Evolutionary conservation across 2,329 filamentous ascomycete genomes (phyloP), one percentile per base, ranked within the genome.

Genomic region (Aspergillus glaucus): DNA sequence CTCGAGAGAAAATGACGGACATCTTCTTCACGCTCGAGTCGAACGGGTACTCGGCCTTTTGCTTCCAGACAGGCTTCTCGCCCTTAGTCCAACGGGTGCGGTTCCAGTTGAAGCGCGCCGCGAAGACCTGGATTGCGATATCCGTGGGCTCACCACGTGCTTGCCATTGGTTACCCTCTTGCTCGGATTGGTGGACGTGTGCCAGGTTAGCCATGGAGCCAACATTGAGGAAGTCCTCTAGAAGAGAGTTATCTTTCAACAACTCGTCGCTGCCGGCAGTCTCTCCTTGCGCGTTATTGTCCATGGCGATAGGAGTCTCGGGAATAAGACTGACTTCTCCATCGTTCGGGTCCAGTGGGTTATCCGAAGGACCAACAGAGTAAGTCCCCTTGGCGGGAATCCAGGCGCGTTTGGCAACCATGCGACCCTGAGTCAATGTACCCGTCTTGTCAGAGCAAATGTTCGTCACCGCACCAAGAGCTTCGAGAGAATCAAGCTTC

Each of bases 21-120:
- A 88, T 88, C 58, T 84, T 86, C 72, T 88, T 89, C 54, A 88
- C 79, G 49, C 80, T 80, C 0, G 84, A 87, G 60, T 88, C 85
- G 54, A 88, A 89, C 0, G 84, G 85, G 50, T 85, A 87, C 57
- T 88, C 86, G 1, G 81, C 80, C 21, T 83, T 68, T 55, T 85
- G 74, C 17, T 69, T 71, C 80, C 80, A 85, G 24, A 71, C 58
- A 0, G 78, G 70, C 3, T 68, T 68, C 1, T 78, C 71, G 2
- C 75, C 78, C 10, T 72, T 69, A 0, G 75, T 76, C 55, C 79
- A 76, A 7, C 71, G 69, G 14, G 75, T 70, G 7, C 79, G 75
- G 51, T 82, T 82, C 75, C 80, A 81, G 48, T 80, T 72, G 62
- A 88, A 88, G 10, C 85, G 80, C 39, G 78, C 80, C 7, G 84